Conservation (phyloP, 2,329 filamentous ascomycete genomes). For the Aureobasidium namibiae region DNA sequence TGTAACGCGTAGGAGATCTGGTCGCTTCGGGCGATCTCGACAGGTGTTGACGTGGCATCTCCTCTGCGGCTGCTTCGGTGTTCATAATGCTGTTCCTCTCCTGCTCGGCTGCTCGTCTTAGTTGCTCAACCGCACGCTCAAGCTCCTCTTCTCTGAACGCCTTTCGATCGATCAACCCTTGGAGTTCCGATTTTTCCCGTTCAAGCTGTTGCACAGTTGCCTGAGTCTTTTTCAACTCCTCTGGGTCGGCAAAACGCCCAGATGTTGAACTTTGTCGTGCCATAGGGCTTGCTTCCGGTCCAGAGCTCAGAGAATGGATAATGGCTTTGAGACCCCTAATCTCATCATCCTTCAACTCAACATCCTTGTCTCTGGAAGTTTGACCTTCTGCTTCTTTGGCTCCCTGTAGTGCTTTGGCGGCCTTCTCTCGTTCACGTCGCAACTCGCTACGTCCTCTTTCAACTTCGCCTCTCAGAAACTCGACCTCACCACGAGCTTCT, state of each 20-base stretch:
- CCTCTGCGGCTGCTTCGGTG: constrained; percentile 37
- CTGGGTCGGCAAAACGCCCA: constrained; percentile 21
- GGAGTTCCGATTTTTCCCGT: constrained; percentile 70
- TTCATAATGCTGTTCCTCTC: constrained; percentile 43
- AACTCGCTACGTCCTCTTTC: constrained; percentile 85
- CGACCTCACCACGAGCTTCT: constrained; percentile 89
- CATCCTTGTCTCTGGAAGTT: constrained; percentile 52
- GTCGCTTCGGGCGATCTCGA: constrained; percentile 39
- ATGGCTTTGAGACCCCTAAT: constrained; percentile 96
- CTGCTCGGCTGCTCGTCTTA: constrained; percentile 31
- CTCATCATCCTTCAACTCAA: constrained; percentile 94
- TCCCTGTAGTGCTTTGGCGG: constrained; percentile 52
- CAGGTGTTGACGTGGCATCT: constrained; percentile 45
- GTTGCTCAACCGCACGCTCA: constrained; percentile 54
- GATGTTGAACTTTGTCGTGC: constrained; percentile 8
- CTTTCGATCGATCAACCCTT: constrained; percentile 64
- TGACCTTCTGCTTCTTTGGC: constrained; percentile 30
- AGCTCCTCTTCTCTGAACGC: constrained; percentile 71
- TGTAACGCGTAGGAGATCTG: constrained; percentile 33
- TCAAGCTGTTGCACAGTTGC: constrained; percentile 63
- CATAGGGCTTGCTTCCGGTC: constrained; percentile 37
- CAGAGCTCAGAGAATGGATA: constrained; percentile 86
- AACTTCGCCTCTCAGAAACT: constrained; percentile 90
- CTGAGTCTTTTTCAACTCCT: constrained; percentile 50
- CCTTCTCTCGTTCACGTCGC: constrained; percentile 78